A percentile compares a stretch with the other conserved stretches of the same genome.
Conservation (phyloP, 2,329 filamentous ascomycete species). For the Sodiomyces alkalinus region DNA sequence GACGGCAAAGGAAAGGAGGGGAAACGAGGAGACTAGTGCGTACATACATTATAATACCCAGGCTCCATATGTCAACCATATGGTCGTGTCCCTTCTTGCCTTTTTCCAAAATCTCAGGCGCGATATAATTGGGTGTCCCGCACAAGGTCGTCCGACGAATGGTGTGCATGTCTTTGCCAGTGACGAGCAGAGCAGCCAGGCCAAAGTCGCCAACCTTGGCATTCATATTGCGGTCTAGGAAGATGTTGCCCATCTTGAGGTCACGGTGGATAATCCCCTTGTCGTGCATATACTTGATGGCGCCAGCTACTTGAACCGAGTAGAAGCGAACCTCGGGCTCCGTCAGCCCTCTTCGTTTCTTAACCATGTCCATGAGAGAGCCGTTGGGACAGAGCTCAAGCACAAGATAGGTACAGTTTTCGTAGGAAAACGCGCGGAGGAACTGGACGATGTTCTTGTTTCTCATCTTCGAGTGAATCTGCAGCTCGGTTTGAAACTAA, state of each 20-base stretch:
- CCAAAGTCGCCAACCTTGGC: slow-evolving; percentile 98
- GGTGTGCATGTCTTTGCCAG: slow-evolving; percentile 76
- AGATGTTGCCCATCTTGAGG: slow-evolving; percentile 96
- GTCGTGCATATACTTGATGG: slow-evolving; percentile 94
- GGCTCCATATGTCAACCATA: slow-evolving; percentile 95
- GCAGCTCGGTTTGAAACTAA: slow-evolving; percentile 67
- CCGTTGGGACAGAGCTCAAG: slow-evolving; percentile 91
- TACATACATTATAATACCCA: slow-evolving; percentile 85
- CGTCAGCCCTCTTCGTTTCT: slow-evolving; percentile 76
- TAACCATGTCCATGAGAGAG: slow-evolving; percentile 95
- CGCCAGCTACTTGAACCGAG: slow-evolving; percentile 86
- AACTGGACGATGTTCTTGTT: slow-evolving; percentile 96
- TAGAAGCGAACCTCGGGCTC: slow-evolving; percentile 91
- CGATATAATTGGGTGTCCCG: slow-evolving; percentile 96
- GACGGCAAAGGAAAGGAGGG: too few species aligned
- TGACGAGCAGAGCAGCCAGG: slow-evolving; percentile 78
- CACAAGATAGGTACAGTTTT: slow-evolving; percentile 81
- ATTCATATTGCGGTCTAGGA: slow-evolving; percentile 89
- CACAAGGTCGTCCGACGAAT: slow-evolving; percentile 83
- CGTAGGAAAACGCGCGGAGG: slow-evolving; percentile 81
- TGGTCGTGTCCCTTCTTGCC: slow-evolving; percentile 91
- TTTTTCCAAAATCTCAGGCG: slow-evolving; percentile 89
- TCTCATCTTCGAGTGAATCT: slow-evolving; percentile 96
- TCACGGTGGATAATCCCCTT: slow-evolving; percentile 95
- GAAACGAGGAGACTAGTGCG: not conserved